These are phyloP conservation scores for Thalia dealbata DNA, from an alignment of 176 grass and related monocot genomes.

Conservation along the genomic window DNA sequence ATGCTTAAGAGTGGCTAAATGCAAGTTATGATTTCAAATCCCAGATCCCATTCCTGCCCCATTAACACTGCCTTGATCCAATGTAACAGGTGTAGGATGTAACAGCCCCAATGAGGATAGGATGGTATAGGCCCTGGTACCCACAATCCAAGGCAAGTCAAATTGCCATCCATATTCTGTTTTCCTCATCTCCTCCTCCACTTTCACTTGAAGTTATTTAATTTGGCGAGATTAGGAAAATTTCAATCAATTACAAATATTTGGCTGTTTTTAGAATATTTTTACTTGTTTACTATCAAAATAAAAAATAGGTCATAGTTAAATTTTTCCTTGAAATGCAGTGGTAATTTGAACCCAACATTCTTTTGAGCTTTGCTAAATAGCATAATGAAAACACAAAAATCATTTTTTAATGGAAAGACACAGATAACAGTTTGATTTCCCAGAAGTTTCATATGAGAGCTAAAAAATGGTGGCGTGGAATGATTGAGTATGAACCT, in stretches of 20 bases:
- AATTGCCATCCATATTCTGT: not conserved
- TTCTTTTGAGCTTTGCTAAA: not conserved
- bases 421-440: not conserved
- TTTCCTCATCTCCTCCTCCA: not conserved
- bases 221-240: not conserved
- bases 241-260: not conserved
- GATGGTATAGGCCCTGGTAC: too few relatives aligned
- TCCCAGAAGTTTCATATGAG: not conserved
- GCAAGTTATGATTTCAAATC: too few relatives aligned
- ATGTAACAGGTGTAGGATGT: too few relatives aligned
- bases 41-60: too few relatives aligned
- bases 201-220: not conserved
- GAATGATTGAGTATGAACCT: conserved; percentile 29
- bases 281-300: not conserved
- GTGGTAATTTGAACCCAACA: too few relatives aligned
- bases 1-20: too few relatives aligned
- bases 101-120: too few relatives aligned
- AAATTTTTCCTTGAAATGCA: too few relatives aligned
- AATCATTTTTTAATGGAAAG: not conserved
- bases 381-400: not conserved
- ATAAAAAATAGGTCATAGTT: too few relatives aligned
- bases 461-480: not conserved
- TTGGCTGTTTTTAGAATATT: not conserved
- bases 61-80: too few relatives aligned
- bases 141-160: too few relatives aligned